Conservation (phyloP, 805 yeast species). For the Metschnikowia shivogae region DNA sequence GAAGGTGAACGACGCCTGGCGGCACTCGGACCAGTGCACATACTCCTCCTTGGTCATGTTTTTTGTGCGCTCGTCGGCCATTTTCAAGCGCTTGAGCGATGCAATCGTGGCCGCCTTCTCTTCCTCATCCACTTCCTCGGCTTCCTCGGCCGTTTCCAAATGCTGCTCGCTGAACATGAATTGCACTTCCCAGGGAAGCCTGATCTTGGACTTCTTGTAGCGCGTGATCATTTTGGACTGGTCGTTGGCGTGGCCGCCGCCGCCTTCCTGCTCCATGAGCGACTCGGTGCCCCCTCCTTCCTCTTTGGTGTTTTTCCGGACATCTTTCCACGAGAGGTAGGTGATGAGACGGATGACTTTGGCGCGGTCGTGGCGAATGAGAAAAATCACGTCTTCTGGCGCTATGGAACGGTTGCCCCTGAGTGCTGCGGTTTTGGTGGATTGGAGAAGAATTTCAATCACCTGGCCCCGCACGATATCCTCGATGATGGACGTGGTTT, state of each 20-base stretch:
- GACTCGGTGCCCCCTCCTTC: conserved; percentile 49
- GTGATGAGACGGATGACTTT: conserved; percentile 89
- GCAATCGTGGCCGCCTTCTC: conserved; percentile 87
- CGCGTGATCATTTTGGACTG: conserved; percentile 42
- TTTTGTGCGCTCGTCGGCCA: conserved; percentile 89
- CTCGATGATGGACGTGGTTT: conserved; percentile 88
- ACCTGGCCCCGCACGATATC: conserved; percentile 95
- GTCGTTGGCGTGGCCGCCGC: conserved; percentile 31
- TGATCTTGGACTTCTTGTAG: conserved; percentile 69
- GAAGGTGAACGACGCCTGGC: conserved; percentile 95
- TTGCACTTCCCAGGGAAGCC: conserved; percentile 93
- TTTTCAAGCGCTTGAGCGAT: conserved; percentile 80
- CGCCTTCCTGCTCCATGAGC: conserved; percentile 48
- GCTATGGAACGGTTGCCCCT: conserved; percentile 82
- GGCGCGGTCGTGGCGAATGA: conserved; percentile 89
- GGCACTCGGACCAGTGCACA: conserved; percentile 98
- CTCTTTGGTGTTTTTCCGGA: conserved; percentile 71
- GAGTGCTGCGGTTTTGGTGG: conserved; percentile 69
- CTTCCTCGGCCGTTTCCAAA: conserved; percentile 59
- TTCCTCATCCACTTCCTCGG: conserved; percentile 70
- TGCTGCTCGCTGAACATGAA: conserved; percentile 93
- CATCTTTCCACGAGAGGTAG: conserved; percentile 94
- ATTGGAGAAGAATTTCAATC: conserved; percentile 73
- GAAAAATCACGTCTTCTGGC: conserved; percentile 89
- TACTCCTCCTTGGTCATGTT: conserved; percentile 96